Base-by-base conservation (phyloP, 2,329 filamentous ascomycete species). In the Fusarium paranaense region DNA sequence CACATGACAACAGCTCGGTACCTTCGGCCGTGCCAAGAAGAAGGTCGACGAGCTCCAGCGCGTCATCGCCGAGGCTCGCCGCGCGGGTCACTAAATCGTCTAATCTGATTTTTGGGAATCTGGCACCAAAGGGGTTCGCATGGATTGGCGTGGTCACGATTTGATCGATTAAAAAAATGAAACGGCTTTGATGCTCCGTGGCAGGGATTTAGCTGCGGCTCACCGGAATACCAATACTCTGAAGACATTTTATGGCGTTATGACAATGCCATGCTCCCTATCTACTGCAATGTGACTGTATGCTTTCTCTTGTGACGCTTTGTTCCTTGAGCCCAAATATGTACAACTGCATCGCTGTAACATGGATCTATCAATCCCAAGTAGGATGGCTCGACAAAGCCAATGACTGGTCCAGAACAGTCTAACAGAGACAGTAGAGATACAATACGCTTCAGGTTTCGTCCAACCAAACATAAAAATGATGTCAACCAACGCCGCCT, bases 1-100 rank as follows among this genome's bases (percentile, higher is more conserved):
- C 77, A 67, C 30, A 5, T 67, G 33, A 66, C 68, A 54, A 76
- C 77, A 97, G 93, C 95, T 99, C 90, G 97, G 97, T 86, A 98
- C 97, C 82, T 98, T 98, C 88, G 94, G 94, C 84, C 96, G 97
- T 87, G 96, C 96, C 84, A 99, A 99, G 96, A 93, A 91, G 86
- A 99, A 99, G 96, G 97, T 99, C 81, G 97, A 99, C 86, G 96
- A 98, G 90, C 95, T 99, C 89, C 94, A 95, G 89, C 92, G 94
- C 83, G 94, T 99, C 87, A 99, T 99, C 85, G 95, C 96, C 83
- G 97, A 98, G 90, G 93, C 95, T 85, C 95, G 96, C 88, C 87
- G 89, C 81, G 83, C 86, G 76, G 87, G 82, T 80, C 89, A 91
- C 86, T 91, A 90, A 90, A 84, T 73, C 59, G 42, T 69, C 64